Evolutionary conservation across 352 stramenopile genomes (phyloP), one percentile per base, ranked within the genome.

Genomic region (Phytophthora brassicae): DNA sequence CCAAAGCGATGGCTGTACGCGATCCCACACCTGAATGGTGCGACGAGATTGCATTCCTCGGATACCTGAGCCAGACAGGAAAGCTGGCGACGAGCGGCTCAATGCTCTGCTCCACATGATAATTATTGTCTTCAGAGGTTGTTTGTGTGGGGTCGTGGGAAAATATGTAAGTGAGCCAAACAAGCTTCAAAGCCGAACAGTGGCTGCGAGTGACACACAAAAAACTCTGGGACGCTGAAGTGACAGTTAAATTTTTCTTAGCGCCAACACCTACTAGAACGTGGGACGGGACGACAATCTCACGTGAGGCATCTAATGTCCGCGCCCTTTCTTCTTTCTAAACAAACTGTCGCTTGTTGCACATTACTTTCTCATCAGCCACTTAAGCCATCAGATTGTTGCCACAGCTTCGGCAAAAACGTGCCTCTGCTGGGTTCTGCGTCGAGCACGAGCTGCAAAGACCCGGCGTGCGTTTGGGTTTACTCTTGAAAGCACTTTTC

Each of bases 321-420:
- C 36, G 31, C 56, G 48, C 64, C 53, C 28, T 44, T 66, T 68
- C 66, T 68, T 60, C 45, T 66, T 54, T 73, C 50, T 68, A 68
- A 62, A 71, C 64, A 71, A 67, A 65, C 45, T 64, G 20, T 29
- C 42, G 43, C 60, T 67, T 73, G 48, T 58, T 47, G 43, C 60
- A 64, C 69, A 43, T 58, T 47, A 48, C 43, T 55, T 60, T 60
- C 53, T 60, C 53, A 54, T 60, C 6, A 16, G 26, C 19, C 43
- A 64, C 35, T 60, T 86, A 88, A 47, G 64, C 72, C 54, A 81
- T 83, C 44, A 93, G 64, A 42, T 84, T 75, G 67, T 92, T 94
- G 38, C 84, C 84, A 44, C 84, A 94, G 55, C 67, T 89, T 60
- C 84, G 78, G 70, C 84, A 94, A 60, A 93, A 94, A 43, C 84